Base-by-base conservation (phyloP, 176 grass and related monocot genomes). In the Avena insularis region DNA sequence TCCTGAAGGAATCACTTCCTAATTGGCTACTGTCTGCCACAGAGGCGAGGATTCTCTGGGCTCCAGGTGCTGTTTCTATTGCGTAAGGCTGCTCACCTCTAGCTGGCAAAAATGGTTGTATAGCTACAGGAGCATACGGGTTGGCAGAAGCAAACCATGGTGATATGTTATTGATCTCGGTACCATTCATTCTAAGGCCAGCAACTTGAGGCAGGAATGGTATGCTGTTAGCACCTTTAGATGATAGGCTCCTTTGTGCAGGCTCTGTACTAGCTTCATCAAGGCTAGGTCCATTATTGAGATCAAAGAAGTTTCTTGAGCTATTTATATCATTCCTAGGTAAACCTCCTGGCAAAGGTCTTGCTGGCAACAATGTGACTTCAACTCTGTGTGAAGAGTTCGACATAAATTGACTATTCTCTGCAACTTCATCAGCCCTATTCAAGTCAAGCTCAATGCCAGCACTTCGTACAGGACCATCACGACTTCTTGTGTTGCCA, bases 371-470 rank as follows among this genome's bases (percentile, higher is more conserved):
- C 49, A 92, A 54, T 78, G 93, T 83, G 33, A 87, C 76, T 38
- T 88, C 93, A 48, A 84, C 46, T 63, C 89, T 91, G 69, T 81
- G 71, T 10, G 58, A 66, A 91, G 74, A 75, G 51, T 84, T 91
- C 12, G 60, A 48, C 45, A 86, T 56, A 82, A 89, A 81, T 40
- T 91, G 92, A 8, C 84, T 70, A 84, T 89, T 92, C 57, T 94
- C 95, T 15, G 65, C 55, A 71, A 75, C 79, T 83, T 92, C 95
- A 75, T 94, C 92, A 53, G 67, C 55, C 86, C 88, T 91, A 85
- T 97, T 97, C 84, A 97, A 66, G 80, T 97, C 95, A 82, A 97
- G 77, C 54, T 89, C 92, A 51, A 97, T 80, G 51, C 92, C 89
- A 86, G 86, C 79, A 59, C 69, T 72, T 20, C 83, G 85, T 59